phyloP scores from a whole-genome alignment of 345 rosid species.

The Eucalyptus curtisii region DNA sequence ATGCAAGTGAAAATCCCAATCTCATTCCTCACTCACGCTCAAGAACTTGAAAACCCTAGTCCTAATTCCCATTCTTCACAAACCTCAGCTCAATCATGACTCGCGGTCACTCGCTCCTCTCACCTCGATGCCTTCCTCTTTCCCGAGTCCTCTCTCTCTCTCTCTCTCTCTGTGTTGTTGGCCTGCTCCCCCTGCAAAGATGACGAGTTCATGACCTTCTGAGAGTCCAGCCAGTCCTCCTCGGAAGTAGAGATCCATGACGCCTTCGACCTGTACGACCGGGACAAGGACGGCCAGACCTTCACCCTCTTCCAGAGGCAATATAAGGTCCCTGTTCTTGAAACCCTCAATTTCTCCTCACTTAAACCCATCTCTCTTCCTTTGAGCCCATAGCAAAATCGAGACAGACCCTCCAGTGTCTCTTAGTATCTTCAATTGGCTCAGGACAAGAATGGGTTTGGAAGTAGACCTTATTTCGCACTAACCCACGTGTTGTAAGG shows the following conservation, averaged over 20 bases:
- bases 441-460: slow-evolving; percentile 19
- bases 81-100: not conserved
- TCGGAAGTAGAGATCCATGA: not conserved
- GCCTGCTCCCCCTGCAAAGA: not conserved
- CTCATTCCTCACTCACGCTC: not conserved
- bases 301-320: not conserved
- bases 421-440: slow-evolving; percentile 51
- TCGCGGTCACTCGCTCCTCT: not conserved
- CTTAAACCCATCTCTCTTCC: not conserved
- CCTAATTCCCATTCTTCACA: not conserved
- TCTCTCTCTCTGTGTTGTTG: too few species aligned
- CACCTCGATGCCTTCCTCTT: not conserved
- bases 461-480: slow-evolving; percentile 43
- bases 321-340: not conserved
- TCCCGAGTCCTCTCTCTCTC: not conserved
- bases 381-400: slow-evolving; percentile 25
- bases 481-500: slow-evolving; percentile 24
- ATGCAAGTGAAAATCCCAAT: not conserved
- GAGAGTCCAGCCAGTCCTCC: not conserved
- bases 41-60: not conserved
- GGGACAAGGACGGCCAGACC: not conserved
- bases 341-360: not conserved
- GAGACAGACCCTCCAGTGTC: slow-evolving; percentile 21
- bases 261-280: not conserved
- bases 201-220: not conserved